These are phyloP conservation scores for Fusarium verticillioides DNA, from an alignment of 2,329 filamentous ascomycete genomes.

Conservation along the genomic window DNA sequence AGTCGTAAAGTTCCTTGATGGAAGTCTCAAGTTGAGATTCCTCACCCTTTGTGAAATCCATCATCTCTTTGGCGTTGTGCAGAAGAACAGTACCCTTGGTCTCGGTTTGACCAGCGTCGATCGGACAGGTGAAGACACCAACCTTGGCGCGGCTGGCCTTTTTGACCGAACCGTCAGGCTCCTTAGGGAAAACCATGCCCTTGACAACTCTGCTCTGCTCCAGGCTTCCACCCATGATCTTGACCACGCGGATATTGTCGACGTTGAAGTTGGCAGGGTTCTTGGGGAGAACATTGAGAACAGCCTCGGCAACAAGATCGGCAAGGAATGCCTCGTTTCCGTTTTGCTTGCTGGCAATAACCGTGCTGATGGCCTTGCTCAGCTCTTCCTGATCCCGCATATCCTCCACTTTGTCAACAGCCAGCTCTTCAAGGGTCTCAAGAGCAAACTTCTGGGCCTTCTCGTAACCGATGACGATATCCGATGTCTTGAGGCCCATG, in stretches of 20 bases:
- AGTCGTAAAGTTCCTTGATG: slow-evolving; percentile 96
- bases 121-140: slow-evolving; percentile 93
- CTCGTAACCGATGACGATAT: slow-evolving; percentile 96
- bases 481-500: slow-evolving; percentile 98
- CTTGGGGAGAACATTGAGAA: slow-evolving; percentile 91
- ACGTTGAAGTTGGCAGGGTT: slow-evolving; percentile 97
- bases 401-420: slow-evolving; percentile 90
- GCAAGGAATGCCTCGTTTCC: slow-evolving; percentile 92
- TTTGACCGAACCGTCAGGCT: slow-evolving; percentile 92
- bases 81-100: slow-evolving; percentile 98
- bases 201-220: slow-evolving; percentile 95
- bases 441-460: slow-evolving; percentile 91
- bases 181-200: slow-evolving; percentile 98
- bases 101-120: slow-evolving; percentile 96
- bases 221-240: slow-evolving; percentile 98
- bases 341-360: slow-evolving; percentile 96
- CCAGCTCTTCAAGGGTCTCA: slow-evolving; percentile 85
- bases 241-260: slow-evolving; percentile 98
- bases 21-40: slow-evolving; percentile 88
- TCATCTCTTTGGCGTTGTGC: slow-evolving; percentile 98
- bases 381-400: slow-evolving; percentile 84
- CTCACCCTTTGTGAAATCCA: slow-evolving; percentile 98
- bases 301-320: slow-evolving; percentile 84
- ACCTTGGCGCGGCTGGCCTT: slow-evolving; percentile 95
- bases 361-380: slow-evolving; percentile 93